Evolutionary conservation across 73 alveolate species (phyloP), one percentile per base, ranked within the genome.

Genomic region (Effrenium voratum): DNA sequence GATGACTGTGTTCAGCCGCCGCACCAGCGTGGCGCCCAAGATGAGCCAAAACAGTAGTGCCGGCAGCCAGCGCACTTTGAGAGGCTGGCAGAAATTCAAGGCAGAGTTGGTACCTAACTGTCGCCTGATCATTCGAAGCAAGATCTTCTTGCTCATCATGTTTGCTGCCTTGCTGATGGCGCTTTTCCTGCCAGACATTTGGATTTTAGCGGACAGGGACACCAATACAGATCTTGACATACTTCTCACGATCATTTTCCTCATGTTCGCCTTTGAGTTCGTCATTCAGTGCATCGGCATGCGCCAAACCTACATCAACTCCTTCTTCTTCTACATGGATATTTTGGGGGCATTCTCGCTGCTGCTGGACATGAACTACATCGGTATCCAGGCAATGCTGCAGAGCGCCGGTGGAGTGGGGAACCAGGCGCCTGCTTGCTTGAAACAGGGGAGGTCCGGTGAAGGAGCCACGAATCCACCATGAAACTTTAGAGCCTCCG

Each of bases 311-410:
- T 87, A 45, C 36, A 57, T 76, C 5, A 59, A 76, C 44, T 90
- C 97, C 47, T 90, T 90, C 43, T 90, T 90, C 75, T 90, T 90
- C 97, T 90, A 90, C 75, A 90, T 90, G 97, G 97, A 90, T 46
- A 90, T 90, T 73, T 76, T 90, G 34, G 97, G 97, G 28, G 97
- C 86, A 1, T 10, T 90, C 10, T 90, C 97, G 41, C 76, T 90
- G 86, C 59, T 90, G 87, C 46, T 90, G 72, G 97, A 90, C 50
- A 45, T 90, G 97, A 90, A 50, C 76, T 90, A 90, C 46, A 76
- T 90, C 22, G 97, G 97, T 32, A 50, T 90, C 59, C 97, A 90
- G 43, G 97, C 97, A 41, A 50, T 90, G 75, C 66, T 90, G 55
- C 97, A 90, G 52, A 57, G 85, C 28, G 87, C 87, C 4, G 97